A percentile compares a stretch with the other conserved stretches of the same genome.
Evolutionary conservation across 73 alveolate genomes (phyloP).

Genomic region (Paramecium caudatum): DNA sequence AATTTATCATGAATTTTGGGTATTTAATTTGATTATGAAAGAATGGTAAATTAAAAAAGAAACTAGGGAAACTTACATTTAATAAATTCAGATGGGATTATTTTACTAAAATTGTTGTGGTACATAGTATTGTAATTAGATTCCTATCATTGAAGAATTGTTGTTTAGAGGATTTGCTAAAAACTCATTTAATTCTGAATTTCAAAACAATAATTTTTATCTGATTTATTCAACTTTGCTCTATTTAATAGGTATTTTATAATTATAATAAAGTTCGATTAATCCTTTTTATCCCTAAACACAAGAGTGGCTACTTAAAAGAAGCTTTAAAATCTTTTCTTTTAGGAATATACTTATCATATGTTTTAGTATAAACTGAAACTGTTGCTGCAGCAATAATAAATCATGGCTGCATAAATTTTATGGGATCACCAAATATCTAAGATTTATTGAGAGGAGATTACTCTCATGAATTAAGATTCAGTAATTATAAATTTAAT

Average conservation of each 20-base stretch:
- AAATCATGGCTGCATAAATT: conserved; percentile 45
- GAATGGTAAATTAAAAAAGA: conserved; percentile 56
- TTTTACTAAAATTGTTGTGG: conserved; percentile 64
- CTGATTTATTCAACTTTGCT: conserved; percentile 45
- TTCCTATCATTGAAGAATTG: conserved; percentile 55
- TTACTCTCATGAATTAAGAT: conserved; percentile 21
- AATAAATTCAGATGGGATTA: conserved; percentile 71
- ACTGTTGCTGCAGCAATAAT: conserved; percentile 33
- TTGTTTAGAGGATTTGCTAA: conserved; percentile 53
- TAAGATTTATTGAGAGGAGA: conserved; percentile 25
- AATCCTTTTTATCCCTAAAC: conserved; percentile 34
- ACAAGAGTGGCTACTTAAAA: neutral
- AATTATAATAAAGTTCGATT: conserved; percentile 32
- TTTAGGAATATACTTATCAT: conserved; percentile 48
- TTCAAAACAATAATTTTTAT: neutral
- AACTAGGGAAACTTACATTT: conserved; percentile 48
- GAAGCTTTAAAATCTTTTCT: conserved; percentile 7
- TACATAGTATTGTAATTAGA: conserved; percentile 12
- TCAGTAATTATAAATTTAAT: neutral
- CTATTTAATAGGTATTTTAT: conserved; percentile 37
- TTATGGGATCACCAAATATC: conserved; percentile 66
- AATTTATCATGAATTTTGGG: conserved; percentile 63
- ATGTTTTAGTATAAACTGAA: conserved; percentile 54
- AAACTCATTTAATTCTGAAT: conserved; percentile 47
- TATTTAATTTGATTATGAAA: conserved; percentile 3